Evolutionary conservation across 148 eudicot genomes (phyloP).

Genomic region (Vaccinium macrocarpon): DNA sequence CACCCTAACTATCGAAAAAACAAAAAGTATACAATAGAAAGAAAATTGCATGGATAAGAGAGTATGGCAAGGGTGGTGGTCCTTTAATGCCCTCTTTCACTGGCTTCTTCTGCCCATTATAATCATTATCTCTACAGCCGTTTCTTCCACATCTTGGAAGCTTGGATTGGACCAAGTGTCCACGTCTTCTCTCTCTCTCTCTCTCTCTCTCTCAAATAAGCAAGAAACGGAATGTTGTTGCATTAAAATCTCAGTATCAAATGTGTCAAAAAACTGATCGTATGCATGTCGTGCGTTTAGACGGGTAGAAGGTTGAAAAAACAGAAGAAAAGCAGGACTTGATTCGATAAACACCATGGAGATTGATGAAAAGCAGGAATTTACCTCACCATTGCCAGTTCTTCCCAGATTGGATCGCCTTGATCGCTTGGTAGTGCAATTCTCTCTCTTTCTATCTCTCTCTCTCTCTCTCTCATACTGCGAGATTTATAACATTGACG

Average conservation of each 20-base stretch:
- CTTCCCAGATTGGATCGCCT: conserved; percentile 49
- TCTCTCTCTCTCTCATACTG: not conserved
- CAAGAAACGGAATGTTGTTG: not conserved
- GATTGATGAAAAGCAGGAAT: conserved; percentile 17
- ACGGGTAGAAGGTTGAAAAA: not conserved
- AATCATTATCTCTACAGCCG: not conserved
- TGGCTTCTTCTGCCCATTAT: not conserved
- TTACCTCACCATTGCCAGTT: conserved; percentile 32
- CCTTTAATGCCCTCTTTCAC: not conserved
- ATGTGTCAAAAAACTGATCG: not conserved
- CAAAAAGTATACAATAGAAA: not conserved
- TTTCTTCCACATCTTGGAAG: not conserved
- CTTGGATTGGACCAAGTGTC: conserved; percentile 1
- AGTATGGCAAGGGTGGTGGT: not conserved
- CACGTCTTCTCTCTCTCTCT: not conserved
- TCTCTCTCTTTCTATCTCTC: not conserved
- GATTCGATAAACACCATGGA: conserved; percentile 10
- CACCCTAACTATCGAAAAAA: no score
- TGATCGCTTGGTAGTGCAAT: conserved; percentile 34
- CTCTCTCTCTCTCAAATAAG: not conserved
- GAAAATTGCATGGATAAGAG: not conserved
- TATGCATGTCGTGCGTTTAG: not conserved
- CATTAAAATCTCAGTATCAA: not conserved
- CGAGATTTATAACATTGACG: not conserved
- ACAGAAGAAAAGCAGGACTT: not conserved